Conservation (phyloP, 1,139 yeast genomes). For the Magnusiomyces fungicola region DNA sequence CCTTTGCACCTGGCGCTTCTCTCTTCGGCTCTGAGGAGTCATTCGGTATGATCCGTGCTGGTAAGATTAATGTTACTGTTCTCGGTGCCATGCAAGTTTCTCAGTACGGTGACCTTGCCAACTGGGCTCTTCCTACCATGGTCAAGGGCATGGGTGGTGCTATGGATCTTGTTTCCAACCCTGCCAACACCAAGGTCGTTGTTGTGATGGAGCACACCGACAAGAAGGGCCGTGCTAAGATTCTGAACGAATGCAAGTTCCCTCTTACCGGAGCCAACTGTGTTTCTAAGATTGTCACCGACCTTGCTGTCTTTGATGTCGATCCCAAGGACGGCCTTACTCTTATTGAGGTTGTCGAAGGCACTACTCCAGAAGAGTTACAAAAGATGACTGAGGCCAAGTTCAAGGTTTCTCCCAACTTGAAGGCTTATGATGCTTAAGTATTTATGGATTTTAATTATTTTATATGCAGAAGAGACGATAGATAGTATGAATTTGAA, state of each 20-base stretch:
- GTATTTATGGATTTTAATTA: too few relatives aligned
- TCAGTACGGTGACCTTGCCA: slow-evolving; percentile 39
- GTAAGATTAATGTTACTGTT: slow-evolving; percentile 37
- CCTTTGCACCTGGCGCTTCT: slow-evolving; percentile 38
- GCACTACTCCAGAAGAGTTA: slow-evolving; percentile 38
- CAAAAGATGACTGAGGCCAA: slow-evolving; percentile 37
- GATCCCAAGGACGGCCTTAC: slow-evolving; percentile 35
- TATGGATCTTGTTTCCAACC: slow-evolving; percentile 44
- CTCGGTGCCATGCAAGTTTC: slow-evolving; percentile 43
- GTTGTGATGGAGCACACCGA: slow-evolving; percentile 42
- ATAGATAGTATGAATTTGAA: too few relatives aligned
- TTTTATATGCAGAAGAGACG: too few relatives aligned
- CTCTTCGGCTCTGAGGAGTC: slow-evolving; percentile 43
- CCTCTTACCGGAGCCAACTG: slow-evolving; percentile 42
- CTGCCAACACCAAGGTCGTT: slow-evolving; percentile 37
- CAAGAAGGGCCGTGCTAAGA: slow-evolving; percentile 37
- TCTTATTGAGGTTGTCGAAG: slow-evolving; percentile 38
- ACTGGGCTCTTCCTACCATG: slow-evolving; percentile 43
- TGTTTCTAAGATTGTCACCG: slow-evolving; percentile 42
- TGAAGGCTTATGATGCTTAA: slow-evolving; percentile 21
- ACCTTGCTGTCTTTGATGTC: slow-evolving; percentile 41
- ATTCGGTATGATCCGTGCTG: slow-evolving; percentile 42
- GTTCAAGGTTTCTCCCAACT: slow-evolving; percentile 34
- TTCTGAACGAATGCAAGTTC: slow-evolving; percentile 36
- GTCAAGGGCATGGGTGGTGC: slow-evolving; percentile 48